These are phyloP conservation scores for Hypericum androsaemum DNA, from an alignment of 345 rosid genomes.

Conservation along the genomic window DNA sequence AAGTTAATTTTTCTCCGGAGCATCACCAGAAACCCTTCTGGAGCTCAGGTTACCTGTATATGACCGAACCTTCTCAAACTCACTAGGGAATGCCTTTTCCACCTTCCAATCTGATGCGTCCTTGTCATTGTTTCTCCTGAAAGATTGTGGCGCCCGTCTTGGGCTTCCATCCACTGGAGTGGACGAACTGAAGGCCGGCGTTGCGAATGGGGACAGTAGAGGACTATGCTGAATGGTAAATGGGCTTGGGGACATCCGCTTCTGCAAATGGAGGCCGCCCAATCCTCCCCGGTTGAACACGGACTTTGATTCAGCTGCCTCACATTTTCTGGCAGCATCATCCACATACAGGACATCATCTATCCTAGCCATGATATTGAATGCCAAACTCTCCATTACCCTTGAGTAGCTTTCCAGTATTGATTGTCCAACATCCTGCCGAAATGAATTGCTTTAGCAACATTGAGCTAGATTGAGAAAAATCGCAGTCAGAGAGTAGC, in stretches of 20 bases:
- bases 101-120: constrained; percentile 33
- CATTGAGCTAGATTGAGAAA: not conserved
- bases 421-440: constrained; percentile 95
- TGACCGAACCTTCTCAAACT: constrained; percentile 64
- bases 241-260: constrained; percentile 60
- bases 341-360: constrained; percentile 91
- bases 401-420: constrained; percentile 96
- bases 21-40: constrained; percentile 55
- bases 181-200: constrained; percentile 51
- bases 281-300: constrained; percentile 52
- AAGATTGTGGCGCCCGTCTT: constrained; percentile 32
- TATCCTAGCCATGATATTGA: constrained; percentile 94
- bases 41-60: constrained; percentile 64
- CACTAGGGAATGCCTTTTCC: constrained; percentile 26
- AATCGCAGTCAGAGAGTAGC: not conserved
- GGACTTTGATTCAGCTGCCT: constrained; percentile 51
- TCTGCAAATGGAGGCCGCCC: constrained; percentile 60
- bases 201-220: constrained; percentile 56
- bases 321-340: constrained; percentile 50
- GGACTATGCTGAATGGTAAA: constrained; percentile 62
- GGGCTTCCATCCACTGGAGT: constrained; percentile 54
- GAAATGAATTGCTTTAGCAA: not conserved
- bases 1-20: constrained; percentile 76
- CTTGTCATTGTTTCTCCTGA: constrained; percentile 28
- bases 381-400: constrained; percentile 97